Evolutionary conservation across 495 filamentous ascomycete species (phyloP).

Genomic region (Penicillium ucsense): DNA sequence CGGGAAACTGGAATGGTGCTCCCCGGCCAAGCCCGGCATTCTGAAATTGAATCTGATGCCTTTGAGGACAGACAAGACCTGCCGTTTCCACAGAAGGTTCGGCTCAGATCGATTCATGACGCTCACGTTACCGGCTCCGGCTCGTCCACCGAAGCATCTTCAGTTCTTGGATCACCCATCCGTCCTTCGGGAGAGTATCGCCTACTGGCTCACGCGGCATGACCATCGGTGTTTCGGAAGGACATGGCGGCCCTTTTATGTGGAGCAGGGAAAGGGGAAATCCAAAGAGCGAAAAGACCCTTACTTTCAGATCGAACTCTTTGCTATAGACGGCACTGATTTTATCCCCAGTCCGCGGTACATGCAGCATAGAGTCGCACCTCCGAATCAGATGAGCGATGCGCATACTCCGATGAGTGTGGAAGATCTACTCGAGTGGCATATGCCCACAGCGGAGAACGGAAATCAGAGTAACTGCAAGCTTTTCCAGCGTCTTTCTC

Average conservation of each 20-base stretch:
- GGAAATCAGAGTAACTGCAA: conserved; percentile 37
- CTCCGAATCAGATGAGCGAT: conserved; percentile 12
- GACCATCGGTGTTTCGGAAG: conserved; percentile 34
- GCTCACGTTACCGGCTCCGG: conserved; percentile 29
- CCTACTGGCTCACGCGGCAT: conserved; percentile 33
- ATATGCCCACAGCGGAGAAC: conserved; percentile 36
- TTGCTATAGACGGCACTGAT: conserved; percentile 41
- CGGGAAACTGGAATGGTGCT: conserved; percentile 33
- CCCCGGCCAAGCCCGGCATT: conserved; percentile 23
- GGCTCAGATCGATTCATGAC: conserved; percentile 40
- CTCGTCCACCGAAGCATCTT: conserved; percentile 28
- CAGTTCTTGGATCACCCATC: conserved; percentile 12
- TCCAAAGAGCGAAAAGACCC: conserved; percentile 17
- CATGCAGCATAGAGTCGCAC: conserved; percentile 5
- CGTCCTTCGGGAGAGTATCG: conserved; percentile 25
- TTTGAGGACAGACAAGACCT: conserved; percentile 33
- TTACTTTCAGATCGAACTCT: conserved; percentile 40
- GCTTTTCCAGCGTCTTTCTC: conserved; percentile 38
- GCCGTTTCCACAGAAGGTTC: conserved; percentile 39
- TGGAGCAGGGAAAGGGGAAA: conserved; percentile 33
- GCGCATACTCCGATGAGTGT: conserved; percentile 29
- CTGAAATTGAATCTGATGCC: conserved; percentile 34
- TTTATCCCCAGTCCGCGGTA: conserved; percentile 15
- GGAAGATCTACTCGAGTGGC: conserved; percentile 40
- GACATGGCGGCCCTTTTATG: conserved; percentile 38